Base-by-base conservation (phyloP, 1,284 basidiomycete species). In the Trichosporon ovoides region DNA sequence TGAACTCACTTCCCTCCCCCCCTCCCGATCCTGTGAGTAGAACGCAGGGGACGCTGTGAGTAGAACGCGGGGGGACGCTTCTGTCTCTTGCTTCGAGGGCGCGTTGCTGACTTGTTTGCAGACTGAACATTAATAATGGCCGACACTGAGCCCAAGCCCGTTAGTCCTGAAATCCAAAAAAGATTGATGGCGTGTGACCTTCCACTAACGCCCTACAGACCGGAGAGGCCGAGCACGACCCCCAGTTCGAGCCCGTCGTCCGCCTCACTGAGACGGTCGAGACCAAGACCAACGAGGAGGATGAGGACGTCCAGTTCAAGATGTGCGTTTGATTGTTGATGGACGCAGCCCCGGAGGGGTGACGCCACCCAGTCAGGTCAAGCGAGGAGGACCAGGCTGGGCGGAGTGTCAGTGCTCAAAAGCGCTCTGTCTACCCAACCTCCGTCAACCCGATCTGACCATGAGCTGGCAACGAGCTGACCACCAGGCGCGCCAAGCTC, bases 221-320 rank as follows among this genome's bases (percentile, higher is more conserved):
- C 24, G 40, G 40, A 49, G 68, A 69, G 65, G 71, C 94, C 75
- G 90, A 94, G 79, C 77, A 84, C 79, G 91, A 95, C 79, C 85
- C 85, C 66, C 89, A 95, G 68, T 98, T 92, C 77, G 94, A 98
- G 81, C 95, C 96, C 50, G 91, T 98, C 64, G 87, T 97, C 81
- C 91, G 87, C 80, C 89, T 98, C 78, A 96, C 92, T 16, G 76
- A 78, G 66, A 86, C 92, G 76, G 89, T 98, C 64, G 91, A 94
- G 74, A 87, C 87, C 58, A 95, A 95, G 84, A 98, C 96, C 10
- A 81, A 85, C 75, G 96, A 99, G 79, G 96, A 98, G 77, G 87
- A 97, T 70, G 96, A 99, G 78, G 84, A 90, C 35, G 85, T 87
- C 35, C 80, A 89, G 66, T 98, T 98, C 86, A 98, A 98, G 83